phyloP scores from a whole-genome alignment of 768 basidiomycete species.

The Panellus pusillus region DNA sequence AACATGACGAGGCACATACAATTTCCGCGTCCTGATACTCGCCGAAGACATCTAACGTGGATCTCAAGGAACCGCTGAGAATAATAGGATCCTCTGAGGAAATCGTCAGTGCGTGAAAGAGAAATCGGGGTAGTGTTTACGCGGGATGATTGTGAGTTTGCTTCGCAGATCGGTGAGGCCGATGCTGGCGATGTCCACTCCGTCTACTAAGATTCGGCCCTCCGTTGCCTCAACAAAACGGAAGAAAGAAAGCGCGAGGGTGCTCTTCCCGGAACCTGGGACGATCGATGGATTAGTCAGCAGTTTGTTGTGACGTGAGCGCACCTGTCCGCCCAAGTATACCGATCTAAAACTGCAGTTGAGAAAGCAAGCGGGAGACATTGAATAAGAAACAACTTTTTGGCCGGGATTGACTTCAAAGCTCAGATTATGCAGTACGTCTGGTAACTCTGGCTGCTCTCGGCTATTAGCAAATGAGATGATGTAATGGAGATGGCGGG shows the following conservation, averaged over 20 bases:
- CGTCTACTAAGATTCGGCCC: conserved; percentile 75
- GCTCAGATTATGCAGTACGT: conserved; percentile 77
- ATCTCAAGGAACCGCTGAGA: conserved; percentile 66
- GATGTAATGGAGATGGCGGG: conserved; percentile 11
- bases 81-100: conserved; percentile 71
- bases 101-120: not conserved
- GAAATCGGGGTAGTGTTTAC: conserved; percentile 42
- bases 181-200: conserved; percentile 73
- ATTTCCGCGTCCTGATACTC: conserved; percentile 72
- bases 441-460: conserved; percentile 74
- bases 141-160: conserved; percentile 74
- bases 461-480: not conserved
- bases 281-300: conserved; percentile 20
- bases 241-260: conserved; percentile 77
- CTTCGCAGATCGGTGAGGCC: conserved; percentile 82
- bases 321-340: conserved; percentile 49
- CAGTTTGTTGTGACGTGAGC: not conserved
- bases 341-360: conserved; percentile 63
- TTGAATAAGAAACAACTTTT: conserved; percentile 42
- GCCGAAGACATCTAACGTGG: conserved; percentile 70
- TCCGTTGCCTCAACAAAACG: conserved; percentile 85
- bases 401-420: conserved; percentile 76
- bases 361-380: not conserved
- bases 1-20: conserved; percentile 34
- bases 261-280: conserved; percentile 77